Evolutionary conservation across 164 flowering plant species (phyloP).

Genomic region (Sedum album): DNA sequence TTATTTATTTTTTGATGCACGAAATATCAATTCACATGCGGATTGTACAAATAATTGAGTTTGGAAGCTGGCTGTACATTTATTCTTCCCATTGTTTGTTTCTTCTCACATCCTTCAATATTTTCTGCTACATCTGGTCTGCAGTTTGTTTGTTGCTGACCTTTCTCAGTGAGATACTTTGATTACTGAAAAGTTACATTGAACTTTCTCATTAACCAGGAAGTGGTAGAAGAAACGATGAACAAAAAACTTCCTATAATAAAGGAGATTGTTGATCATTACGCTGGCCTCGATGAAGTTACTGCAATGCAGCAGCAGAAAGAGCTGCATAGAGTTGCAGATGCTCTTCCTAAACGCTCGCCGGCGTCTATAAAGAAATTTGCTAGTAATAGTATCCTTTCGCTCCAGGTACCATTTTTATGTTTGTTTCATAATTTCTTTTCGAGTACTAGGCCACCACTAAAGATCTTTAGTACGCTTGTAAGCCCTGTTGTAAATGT

Average conservation of each 20-base stretch:
- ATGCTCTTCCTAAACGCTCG: constrained; percentile 50
- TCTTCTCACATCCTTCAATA: neutral
- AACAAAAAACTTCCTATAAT: constrained; percentile 17
- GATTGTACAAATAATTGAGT: neutral
- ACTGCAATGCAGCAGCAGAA: constrained; percentile 67
- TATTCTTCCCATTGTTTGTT: neutral
- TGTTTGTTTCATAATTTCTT: neutral
- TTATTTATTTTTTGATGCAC: neutral
- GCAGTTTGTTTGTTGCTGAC: neutral
- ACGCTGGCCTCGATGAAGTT: constrained; percentile 63
- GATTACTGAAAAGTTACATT: neutral
- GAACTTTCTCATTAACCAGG: neutral
- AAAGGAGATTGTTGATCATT: constrained; percentile 49
- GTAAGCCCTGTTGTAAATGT: neutral
- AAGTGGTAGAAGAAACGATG: constrained; percentile 48
- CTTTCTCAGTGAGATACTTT: neutral
- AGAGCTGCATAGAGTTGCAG: constrained; percentile 76
- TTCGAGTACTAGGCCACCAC: neutral
- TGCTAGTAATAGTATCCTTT: constrained; percentile 61
- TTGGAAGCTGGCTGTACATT: neutral
- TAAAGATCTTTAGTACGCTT: too few relatives aligned
- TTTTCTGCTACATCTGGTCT: neutral
- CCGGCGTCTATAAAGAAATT: constrained; percentile 62
- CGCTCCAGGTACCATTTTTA: constrained; percentile 41
- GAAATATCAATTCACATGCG: neutral